Conservation (phyloP, 1,284 basidiomycete genomes). For the Sphaerobolus stellatus region DNA sequence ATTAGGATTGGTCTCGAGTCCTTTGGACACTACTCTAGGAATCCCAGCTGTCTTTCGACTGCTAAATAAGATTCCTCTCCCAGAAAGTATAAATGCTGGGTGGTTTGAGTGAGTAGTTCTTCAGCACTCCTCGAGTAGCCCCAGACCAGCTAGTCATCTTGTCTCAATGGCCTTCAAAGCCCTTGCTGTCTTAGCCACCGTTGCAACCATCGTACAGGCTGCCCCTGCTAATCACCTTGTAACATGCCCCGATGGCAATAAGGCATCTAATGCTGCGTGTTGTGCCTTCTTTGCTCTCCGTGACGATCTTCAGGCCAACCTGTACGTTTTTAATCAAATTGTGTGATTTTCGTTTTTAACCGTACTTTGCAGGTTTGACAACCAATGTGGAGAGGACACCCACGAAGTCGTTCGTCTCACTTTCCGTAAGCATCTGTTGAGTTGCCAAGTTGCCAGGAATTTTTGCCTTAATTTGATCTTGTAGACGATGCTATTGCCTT, state of each 20-base stretch:
- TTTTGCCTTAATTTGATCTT: too few species aligned
- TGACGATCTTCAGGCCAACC: conserved; percentile 19
- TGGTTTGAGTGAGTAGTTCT: too few species aligned
- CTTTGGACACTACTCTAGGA: too few species aligned
- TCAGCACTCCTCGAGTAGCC: too few species aligned
- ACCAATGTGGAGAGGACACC: conserved; percentile 1
- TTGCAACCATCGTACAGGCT: not conserved
- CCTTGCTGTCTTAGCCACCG: not conserved
- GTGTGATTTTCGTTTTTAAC: too few species aligned
- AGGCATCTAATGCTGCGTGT: conserved; percentile 5
- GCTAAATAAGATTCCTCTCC: too few species aligned
- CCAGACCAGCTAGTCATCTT: too few species aligned
- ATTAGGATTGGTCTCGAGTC: too few species aligned
- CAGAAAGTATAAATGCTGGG: too few species aligned
- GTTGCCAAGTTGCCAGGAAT: not conserved
- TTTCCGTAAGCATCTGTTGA: not conserved
- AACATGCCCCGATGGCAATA: conserved; percentile 4
- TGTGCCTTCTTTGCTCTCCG: conserved; percentile 21
- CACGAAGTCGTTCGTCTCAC: conserved; percentile 1
- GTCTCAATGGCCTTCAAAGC: not conserved
- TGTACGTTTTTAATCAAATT: too few species aligned
- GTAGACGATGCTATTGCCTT: conserved; percentile 13
- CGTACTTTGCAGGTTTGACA: not conserved
- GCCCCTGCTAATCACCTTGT: not conserved
- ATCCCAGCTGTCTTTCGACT: too few species aligned